These are phyloP conservation scores for Sporobolus alterniflorus DNA, from an alignment of 202 grass and related monocot species.

Conservation along the genomic window DNA sequence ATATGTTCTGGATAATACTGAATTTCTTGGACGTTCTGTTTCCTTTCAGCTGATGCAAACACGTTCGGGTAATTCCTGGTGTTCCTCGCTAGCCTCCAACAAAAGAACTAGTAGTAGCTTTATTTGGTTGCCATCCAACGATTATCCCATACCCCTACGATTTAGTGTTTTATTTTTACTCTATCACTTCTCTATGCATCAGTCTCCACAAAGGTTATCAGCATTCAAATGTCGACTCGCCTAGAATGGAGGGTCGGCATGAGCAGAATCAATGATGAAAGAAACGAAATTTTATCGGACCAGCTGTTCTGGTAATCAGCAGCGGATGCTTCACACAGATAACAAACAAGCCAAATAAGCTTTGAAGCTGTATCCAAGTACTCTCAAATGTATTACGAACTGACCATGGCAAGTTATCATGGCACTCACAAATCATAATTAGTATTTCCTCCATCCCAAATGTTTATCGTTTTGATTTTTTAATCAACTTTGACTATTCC, in stretches of 20 bases:
- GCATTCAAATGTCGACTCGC: not conserved
- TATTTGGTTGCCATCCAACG: too few relatives aligned
- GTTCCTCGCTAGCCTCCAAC: not conserved
- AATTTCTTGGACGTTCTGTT: not conserved
- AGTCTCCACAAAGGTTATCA: not conserved
- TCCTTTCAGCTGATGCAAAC: not conserved
- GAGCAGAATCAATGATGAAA: not conserved
- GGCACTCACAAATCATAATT: too few relatives aligned
- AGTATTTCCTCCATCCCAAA: too few relatives aligned
- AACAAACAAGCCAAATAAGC: not conserved
- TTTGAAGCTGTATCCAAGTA: not conserved
- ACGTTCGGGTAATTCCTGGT: not conserved
- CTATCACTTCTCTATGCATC: not conserved
- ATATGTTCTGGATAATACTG: not conserved
- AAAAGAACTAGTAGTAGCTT: too few relatives aligned
- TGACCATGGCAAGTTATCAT: too few relatives aligned
- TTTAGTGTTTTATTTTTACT: not conserved
- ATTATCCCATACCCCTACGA: not conserved
- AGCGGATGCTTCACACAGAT: not conserved
- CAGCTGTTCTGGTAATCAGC: not conserved
- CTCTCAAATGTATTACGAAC: not conserved
- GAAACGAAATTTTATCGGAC: not conserved
- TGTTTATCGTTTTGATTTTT: too few relatives aligned
- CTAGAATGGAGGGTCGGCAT: not conserved
- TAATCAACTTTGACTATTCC: too few relatives aligned